Evolutionary conservation across 2,329 filamentous ascomycete genomes (phyloP), one percentile per base, ranked within the genome.

Genomic region (Orbilia javanica): DNA sequence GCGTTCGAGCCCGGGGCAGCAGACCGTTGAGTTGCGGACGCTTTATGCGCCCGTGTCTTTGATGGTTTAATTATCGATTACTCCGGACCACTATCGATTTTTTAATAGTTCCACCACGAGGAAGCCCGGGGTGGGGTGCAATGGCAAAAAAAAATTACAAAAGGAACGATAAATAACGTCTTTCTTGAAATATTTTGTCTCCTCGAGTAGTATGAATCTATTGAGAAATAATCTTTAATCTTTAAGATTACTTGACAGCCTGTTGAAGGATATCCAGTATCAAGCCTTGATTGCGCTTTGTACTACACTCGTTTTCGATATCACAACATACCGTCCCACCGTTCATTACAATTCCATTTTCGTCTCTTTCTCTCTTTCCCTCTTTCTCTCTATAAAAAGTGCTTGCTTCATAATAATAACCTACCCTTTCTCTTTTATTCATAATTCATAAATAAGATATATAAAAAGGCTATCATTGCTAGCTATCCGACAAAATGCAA

Each of bases 291-390:
- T 31, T 46, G 48, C 36, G 57, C 57, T 72, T 48, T 31, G 68
- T 72, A 73, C 69, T 8, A 73, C 69, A 60, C 69, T 73, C 69
- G 60, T 73, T 73, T 73, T 73, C 34, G 48, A 73, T 73, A 72
- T 65, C 60, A 55, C 57, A 39, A 42, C 53, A 34, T 42, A 42
- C 55, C 34, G 55, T 42, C 20, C 18, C 34, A 27, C 55, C 20
- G 22, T 25, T 60, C 55, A 42, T 42, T 60, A 42, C 55, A 27
- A 25, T 60, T 60, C 31, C 18, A 42, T 60, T 22, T 57, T 42
- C 34, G 10, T 60, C 27, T 42, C 31, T 31, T 57, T 31, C 29
- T 20, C 10, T 39, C 1, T 6, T 7, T 53, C 15, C n/a, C n/a
- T 57, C 52, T 13, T n/a, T 53, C 31, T 53, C 31, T 60, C 18